Conservation (phyloP, 176 grass and related monocot genomes). For the Carex parvula region DNA sequence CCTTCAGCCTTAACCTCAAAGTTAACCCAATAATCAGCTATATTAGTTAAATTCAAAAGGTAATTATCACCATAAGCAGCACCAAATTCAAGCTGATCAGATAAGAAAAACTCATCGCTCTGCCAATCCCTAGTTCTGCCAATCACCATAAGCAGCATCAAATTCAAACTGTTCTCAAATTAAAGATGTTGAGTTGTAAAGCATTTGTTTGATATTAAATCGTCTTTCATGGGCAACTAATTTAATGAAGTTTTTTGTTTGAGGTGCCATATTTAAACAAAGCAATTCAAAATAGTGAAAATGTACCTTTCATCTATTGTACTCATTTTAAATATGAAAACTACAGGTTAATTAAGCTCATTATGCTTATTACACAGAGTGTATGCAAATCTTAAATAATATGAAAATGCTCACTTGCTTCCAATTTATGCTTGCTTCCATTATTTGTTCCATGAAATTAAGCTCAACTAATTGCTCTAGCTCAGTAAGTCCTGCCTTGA, state of each 20-base stretch:
- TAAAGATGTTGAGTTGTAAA: conserved; percentile 24
- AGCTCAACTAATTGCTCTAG: conserved; percentile 41
- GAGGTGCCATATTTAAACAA: neutral
- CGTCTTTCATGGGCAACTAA: neutral
- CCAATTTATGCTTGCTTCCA: too few species aligned
- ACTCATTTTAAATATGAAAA: neutral
- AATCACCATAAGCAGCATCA: neutral
- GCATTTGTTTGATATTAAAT: neutral
- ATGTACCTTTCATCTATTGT: neutral
- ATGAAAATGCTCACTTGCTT: too few species aligned
- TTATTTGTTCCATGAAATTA: too few species aligned
- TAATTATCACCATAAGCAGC: neutral
- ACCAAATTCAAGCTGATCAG: conserved; percentile 19
- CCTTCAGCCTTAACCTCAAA: conserved; percentile 27
- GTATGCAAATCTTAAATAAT: too few species aligned
- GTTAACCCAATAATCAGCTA: conserved; percentile 25
- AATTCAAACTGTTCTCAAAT: neutral
- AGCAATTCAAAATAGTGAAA: neutral
- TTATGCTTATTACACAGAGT: too few species aligned
- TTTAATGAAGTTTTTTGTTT: neutral
- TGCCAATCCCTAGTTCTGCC: too few species aligned
- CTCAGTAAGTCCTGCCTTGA: conserved; percentile 96
- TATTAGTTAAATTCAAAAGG: neutral
- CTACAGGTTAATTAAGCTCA: too few species aligned
- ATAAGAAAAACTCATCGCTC: neutral